A percentile compares a stretch with the other conserved stretches of the same genome.
Conservation (phyloP, 1,284 basidiomycete genomes). For the Ustilago crameri region DNA sequence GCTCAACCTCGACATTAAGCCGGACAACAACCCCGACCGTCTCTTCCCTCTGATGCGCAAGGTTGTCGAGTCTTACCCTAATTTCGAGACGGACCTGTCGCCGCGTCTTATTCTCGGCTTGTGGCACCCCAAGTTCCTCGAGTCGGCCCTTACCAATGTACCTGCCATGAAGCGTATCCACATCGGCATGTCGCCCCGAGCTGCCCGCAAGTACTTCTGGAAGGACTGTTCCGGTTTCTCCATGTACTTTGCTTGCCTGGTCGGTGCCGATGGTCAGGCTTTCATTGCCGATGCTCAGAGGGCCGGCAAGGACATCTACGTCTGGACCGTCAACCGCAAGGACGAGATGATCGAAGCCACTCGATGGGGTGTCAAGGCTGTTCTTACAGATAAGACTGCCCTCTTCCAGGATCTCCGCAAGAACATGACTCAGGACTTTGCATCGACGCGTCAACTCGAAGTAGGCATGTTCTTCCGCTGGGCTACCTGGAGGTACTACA, state of each 20-base stretch:
- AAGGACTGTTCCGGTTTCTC: slow-evolving; percentile 87
- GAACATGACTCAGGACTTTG: slow-evolving; percentile 70
- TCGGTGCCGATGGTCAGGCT: slow-evolving; percentile 76
- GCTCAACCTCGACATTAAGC: slow-evolving; percentile 82
- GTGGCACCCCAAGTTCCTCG: slow-evolving; percentile 87
- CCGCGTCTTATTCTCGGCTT: slow-evolving; percentile 86
- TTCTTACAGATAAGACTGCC: slow-evolving; percentile 86
- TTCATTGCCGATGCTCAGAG: slow-evolving; percentile 83
- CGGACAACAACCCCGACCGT: slow-evolving; percentile 86
- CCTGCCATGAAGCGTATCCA: slow-evolving; percentile 86
- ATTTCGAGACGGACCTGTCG: slow-evolving; percentile 83
- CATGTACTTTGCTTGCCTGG: slow-evolving; percentile 80
- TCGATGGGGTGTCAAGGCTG: slow-evolving; percentile 87
- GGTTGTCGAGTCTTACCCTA: slow-evolving; percentile 77
- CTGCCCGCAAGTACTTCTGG: slow-evolving; percentile 91
- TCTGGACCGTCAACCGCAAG: slow-evolving; percentile 95
- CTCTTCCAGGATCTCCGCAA: slow-evolving; percentile 80
- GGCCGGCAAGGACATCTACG: slow-evolving; percentile 85
- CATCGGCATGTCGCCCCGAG: slow-evolving; percentile 76
- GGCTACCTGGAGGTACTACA: slow-evolving; percentile 60
- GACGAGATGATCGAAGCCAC: slow-evolving; percentile 95
- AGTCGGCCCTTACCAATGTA: slow-evolving; percentile 78
- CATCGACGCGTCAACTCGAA: slow-evolving; percentile 47
- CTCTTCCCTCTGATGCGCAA: slow-evolving; percentile 87
- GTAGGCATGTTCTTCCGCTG: slow-evolving; percentile 64